Conservation (phyloP, 2,329 filamentous ascomycete genomes). For the Onygenales sp. region DNA sequence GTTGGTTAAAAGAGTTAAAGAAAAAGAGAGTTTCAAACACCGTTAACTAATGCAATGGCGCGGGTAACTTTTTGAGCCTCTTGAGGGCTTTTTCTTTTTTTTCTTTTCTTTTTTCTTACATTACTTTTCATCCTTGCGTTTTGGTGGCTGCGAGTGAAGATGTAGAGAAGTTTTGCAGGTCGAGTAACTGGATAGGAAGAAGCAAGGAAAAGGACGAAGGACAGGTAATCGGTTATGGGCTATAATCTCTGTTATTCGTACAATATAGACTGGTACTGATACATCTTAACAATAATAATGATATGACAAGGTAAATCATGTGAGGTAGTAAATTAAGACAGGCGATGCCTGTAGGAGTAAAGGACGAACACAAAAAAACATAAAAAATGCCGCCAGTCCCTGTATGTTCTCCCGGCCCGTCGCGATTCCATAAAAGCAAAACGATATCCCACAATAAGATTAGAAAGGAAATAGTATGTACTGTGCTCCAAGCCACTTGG, state of each 20-base stretch:
- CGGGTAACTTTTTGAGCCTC: no score
- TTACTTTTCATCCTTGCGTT: neutral
- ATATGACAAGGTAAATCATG: neutral
- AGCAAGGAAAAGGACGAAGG: neutral
- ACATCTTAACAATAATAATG: no score
- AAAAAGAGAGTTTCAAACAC: neutral
- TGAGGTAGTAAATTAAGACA: neutral
- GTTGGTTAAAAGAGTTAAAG: no score
- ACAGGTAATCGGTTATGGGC: neutral
- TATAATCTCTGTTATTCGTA: no score
- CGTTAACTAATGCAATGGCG: neutral
- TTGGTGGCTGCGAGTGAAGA: neutral
- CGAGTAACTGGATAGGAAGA: neutral
- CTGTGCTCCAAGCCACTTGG: neutral
- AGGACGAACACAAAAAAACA: neutral
- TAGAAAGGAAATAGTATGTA: neutral
- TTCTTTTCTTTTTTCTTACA: no score
- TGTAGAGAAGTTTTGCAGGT: neutral
- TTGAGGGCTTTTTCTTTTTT: no score
- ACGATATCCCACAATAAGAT: neutral
- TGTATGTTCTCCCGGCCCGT: neutral
- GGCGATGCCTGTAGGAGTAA: neutral
- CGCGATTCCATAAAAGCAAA: neutral
- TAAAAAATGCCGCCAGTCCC: neutral
- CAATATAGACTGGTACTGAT: no score